These are phyloP conservation scores for Bullera alba DNA, from an alignment of 768 basidiomycete species.

Conservation along the genomic window DNA sequence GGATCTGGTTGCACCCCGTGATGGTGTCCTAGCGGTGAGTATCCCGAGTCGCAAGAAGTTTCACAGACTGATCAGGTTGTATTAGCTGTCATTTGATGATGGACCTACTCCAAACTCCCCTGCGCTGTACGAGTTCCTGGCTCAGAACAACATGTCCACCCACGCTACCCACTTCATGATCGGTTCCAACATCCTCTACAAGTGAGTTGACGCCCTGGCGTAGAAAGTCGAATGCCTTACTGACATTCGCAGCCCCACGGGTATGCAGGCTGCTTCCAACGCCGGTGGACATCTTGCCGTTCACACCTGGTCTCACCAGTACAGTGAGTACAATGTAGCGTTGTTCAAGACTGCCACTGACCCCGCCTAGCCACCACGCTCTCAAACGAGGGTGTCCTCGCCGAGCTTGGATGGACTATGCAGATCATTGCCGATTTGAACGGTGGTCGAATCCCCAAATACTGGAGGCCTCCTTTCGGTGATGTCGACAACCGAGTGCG, in stretches of 20 bases:
- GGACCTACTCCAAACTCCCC: constrained; percentile 42
- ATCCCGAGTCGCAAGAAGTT: neutral
- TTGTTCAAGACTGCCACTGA: neutral
- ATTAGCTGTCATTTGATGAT: constrained; percentile 40
- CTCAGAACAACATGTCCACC: constrained; percentile 52
- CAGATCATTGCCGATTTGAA: constrained; percentile 72
- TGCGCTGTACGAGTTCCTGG: constrained; percentile 60
- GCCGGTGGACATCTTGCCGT: constrained; percentile 45
- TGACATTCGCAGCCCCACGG: constrained; percentile 44
- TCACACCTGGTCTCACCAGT: constrained; percentile 47
- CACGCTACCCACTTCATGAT: constrained; percentile 85
- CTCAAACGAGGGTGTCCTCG: constrained; percentile 61
- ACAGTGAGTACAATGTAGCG: constrained; percentile 29
- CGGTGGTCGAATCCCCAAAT: constrained; percentile 64
- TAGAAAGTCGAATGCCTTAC: neutral
- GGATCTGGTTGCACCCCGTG: constrained; percentile 71
- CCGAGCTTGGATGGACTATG: constrained; percentile 74
- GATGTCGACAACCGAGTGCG: constrained; percentile 73
- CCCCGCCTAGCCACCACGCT: constrained; percentile 43
- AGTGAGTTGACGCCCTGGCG: constrained; percentile 32
- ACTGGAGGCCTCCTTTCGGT: constrained; percentile 54
- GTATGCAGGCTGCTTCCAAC: constrained; percentile 55
- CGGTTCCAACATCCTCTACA: constrained; percentile 62
- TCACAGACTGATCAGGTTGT: neutral
- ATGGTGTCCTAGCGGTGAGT: constrained; percentile 54